A percentile compares a stretch with the other conserved stretches of the same genome.
These are phyloP conservation scores for Sporobolus alterniflorus DNA, from an alignment of 202 grass and related monocot species.

Conservation along the genomic window DNA sequence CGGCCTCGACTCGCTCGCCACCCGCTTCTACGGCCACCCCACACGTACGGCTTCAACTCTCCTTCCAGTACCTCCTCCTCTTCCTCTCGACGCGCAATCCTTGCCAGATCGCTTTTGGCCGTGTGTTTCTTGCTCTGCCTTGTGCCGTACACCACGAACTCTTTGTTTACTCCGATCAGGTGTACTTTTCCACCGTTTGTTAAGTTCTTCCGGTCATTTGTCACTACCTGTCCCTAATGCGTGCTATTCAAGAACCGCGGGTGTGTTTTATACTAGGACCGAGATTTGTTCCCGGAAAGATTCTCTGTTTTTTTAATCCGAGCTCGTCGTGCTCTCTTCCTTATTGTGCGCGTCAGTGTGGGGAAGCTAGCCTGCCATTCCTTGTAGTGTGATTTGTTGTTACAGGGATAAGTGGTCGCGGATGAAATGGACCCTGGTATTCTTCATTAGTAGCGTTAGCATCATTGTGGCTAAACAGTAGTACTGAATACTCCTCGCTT, in stretches of 20 bases:
- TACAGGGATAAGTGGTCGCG: background rate
- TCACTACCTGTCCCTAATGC: slow-evolving; percentile 42
- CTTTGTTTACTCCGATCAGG: slow-evolving; percentile 58
- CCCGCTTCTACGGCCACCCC: slow-evolving; percentile 62
- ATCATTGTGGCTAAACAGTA: background rate
- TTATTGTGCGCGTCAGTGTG: slow-evolving; percentile 7
- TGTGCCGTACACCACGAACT: background rate
- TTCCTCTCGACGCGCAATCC: background rate
- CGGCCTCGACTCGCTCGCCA: slow-evolving; percentile 66
- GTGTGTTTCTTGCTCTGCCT: too few relatives aligned
- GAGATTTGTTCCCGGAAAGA: slow-evolving; percentile 34
- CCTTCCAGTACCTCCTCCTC: background rate
- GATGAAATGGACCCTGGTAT: background rate
- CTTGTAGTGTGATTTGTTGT: slow-evolving; percentile 18
- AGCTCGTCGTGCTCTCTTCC: background rate
- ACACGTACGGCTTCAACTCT: slow-evolving; percentile 27
- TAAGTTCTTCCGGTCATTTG: slow-evolving; percentile 43
- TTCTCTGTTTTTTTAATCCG: slow-evolving; percentile 34
- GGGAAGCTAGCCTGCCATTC: background rate
- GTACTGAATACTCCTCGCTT: background rate
- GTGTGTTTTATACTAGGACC: background rate
- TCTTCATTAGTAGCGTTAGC: background rate
- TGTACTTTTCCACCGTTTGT: slow-evolving; percentile 53
- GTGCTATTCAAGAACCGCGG: slow-evolving; percentile 34
- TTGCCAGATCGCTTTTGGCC: background rate